Conservation (phyloP, 345 rosid species). For the Salix koriyanagi region DNA sequence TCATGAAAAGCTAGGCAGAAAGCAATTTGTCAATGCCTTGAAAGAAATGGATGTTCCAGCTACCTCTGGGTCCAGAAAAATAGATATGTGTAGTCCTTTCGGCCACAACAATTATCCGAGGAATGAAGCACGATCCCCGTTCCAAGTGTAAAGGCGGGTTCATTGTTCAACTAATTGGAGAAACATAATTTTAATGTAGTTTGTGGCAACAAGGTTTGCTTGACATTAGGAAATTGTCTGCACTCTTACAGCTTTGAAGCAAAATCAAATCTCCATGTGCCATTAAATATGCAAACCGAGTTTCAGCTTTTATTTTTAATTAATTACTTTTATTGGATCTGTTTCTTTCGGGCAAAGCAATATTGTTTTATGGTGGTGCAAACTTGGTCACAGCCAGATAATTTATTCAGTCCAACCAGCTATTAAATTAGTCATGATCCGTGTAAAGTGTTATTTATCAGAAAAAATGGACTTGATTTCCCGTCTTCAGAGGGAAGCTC, state of each 20-base stretch:
- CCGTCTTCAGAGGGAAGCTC: not conserved
- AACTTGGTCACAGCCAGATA: not conserved
- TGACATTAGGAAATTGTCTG: not conserved
- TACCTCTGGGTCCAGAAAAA: not conserved
- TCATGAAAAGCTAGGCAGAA: too few species aligned
- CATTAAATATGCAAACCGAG: not conserved
- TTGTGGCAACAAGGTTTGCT: not conserved
- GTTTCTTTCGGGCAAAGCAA: not conserved
- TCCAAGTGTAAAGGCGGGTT: not conserved
- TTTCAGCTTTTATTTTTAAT: not conserved
- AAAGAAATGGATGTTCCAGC: not conserved
- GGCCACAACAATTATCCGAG: not conserved
- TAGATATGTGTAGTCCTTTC: not conserved
- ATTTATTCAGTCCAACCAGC: not conserved
- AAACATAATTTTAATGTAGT: not conserved
- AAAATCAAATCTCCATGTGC: not conserved
- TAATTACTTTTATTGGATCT: too few species aligned
- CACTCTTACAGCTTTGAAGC: constrained; percentile 1
- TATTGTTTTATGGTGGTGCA: not conserved
- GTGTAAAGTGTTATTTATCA: not conserved
- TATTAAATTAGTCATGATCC: not conserved
- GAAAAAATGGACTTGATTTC: too few species aligned
- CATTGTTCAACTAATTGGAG: not conserved
- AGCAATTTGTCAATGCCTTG: constrained; percentile 16
- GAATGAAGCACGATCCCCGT: not conserved